These are phyloP conservation scores for Potentilla sterilis DNA, from an alignment of 306 rosid species.

Conservation along the genomic window DNA sequence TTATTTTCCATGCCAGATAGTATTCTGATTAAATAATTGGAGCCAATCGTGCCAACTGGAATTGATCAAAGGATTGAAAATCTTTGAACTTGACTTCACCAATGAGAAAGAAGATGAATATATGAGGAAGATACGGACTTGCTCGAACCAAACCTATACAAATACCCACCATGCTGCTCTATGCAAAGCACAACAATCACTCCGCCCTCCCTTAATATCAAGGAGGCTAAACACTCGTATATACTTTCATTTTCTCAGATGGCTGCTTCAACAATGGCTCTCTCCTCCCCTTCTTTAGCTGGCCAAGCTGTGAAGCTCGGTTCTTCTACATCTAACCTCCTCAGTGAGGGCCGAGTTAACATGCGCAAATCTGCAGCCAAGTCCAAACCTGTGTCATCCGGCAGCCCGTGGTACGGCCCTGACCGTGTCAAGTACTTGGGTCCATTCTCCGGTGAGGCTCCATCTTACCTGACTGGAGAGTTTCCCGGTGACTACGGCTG, in stretches of 20 bases:
- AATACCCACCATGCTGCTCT: neutral
- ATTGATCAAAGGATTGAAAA: constrained; percentile 7
- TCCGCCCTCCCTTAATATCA: too few species aligned
- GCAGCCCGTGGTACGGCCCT: too few species aligned
- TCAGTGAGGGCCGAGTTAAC: constrained; percentile 23
- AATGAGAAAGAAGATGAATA: constrained; percentile 26
- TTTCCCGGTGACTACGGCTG: too few species aligned
- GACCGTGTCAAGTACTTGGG: too few species aligned
- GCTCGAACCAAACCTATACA: neutral
- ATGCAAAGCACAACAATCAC: neutral
- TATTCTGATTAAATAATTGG: too few species aligned
- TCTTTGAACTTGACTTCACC: constrained; percentile 18
- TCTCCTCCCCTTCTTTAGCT: constrained; percentile 31
- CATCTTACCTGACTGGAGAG: too few species aligned
- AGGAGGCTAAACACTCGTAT: neutral
- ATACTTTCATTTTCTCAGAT: neutral
- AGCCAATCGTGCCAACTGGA: neutral
- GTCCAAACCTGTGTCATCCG: constrained; percentile 10
- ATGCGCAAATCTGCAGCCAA: constrained; percentile 21
- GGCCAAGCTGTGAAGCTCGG: constrained; percentile 31
- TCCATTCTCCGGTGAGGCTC: too few species aligned
- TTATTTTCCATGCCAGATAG: too few species aligned
- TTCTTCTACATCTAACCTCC: constrained; percentile 21
- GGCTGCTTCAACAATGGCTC: constrained; percentile 33
- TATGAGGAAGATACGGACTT: constrained; percentile 19